These are phyloP conservation scores for Thalassiosira mediterranea DNA, from an alignment of 352 stramenopile genomes.

Conservation along the genomic window DNA sequence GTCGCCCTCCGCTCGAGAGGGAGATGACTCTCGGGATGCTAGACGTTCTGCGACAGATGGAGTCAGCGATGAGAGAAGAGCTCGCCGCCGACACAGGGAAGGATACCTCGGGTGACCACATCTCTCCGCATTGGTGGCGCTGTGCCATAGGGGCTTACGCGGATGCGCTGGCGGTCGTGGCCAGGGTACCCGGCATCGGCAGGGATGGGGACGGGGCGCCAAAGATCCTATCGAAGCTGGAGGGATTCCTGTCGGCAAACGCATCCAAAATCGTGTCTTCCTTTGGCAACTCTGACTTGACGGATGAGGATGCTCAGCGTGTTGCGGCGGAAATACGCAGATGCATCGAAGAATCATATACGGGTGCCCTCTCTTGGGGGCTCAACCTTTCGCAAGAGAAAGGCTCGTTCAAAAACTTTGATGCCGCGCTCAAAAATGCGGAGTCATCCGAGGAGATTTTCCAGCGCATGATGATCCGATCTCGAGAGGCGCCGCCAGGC, in stretches of 20 bases:
- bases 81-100: background rate
- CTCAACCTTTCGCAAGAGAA: slow-evolving; percentile 11
- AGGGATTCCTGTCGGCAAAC: slow-evolving; percentile 25
- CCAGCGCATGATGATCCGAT: slow-evolving; percentile 27
- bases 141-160: slow-evolving; percentile 29
- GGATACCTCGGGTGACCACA: background rate
- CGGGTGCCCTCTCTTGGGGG: slow-evolving; percentile 12
- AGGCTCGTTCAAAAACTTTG: slow-evolving; percentile 19
- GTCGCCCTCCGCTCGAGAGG: background rate
- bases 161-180: slow-evolving; percentile 33
- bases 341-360: slow-evolving; percentile 38
- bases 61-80: slow-evolving; percentile 18
- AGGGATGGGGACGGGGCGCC: background rate
- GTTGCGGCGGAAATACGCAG: slow-evolving; percentile 27
- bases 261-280: slow-evolving; percentile 18
- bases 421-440: slow-evolving; percentile 25
- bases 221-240: slow-evolving; percentile 25
- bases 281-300: background rate
- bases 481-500: slow-evolving; percentile 4
- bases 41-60: slow-evolving; percentile 31
- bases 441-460: slow-evolving; percentile 32
- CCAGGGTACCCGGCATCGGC: slow-evolving; percentile 14
- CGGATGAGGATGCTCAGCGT: background rate
- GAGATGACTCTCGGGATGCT: slow-evolving; percentile 16
- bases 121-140: slow-evolving; percentile 17